Evolutionary conservation across 2,329 filamentous ascomycete genomes (phyloP).

Genomic region (Alternaria solani): DNA sequence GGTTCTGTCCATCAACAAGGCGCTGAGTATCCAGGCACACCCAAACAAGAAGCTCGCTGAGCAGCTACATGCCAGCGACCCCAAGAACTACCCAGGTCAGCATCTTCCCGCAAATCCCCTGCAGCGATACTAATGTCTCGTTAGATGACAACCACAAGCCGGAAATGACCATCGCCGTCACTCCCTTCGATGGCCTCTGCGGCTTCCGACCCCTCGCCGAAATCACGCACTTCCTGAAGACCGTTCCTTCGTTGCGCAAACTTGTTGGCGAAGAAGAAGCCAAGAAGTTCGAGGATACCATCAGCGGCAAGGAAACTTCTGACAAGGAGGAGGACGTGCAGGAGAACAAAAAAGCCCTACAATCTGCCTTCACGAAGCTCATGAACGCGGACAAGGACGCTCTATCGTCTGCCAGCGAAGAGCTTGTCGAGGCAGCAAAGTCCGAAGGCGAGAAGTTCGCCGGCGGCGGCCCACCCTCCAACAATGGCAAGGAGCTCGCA

Average conservation of each 20-base stretch:
- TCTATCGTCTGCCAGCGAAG: constrained; percentile 70
- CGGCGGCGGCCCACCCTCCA: constrained; percentile 72
- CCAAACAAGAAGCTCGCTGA: constrained; percentile 95
- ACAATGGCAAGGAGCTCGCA: constrained; percentile 73
- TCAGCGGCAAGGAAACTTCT: constrained; percentile 62
- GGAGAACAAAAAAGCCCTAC: constrained; percentile 79
- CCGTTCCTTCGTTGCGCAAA: constrained; percentile 62
- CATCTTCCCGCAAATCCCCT: no score
- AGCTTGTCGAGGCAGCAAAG: constrained; percentile 75
- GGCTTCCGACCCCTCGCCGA: constrained; percentile 90
- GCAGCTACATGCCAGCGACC: constrained; percentile 82
- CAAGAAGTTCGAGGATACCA: constrained; percentile 54
- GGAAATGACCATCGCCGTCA: constrained; percentile 98
- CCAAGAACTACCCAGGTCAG: constrained; percentile 82
- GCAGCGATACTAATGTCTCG: not conserved
- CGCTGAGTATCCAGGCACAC: constrained; percentile 95
- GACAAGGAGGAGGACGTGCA: constrained; percentile 55
- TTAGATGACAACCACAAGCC: constrained; percentile 97
- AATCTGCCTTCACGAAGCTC: constrained; percentile 76
- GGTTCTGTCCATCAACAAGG: constrained; percentile 94
- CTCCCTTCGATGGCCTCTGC: constrained; percentile 93
- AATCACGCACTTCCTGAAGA: constrained; percentile 82
- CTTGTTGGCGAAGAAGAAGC: constrained; percentile 59
- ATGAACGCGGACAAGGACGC: constrained; percentile 78
- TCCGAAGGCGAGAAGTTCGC: constrained; percentile 77